Evolutionary conservation across 805 yeast genomes (phyloP).

Genomic region (Grigorovia transvaalensis): DNA sequence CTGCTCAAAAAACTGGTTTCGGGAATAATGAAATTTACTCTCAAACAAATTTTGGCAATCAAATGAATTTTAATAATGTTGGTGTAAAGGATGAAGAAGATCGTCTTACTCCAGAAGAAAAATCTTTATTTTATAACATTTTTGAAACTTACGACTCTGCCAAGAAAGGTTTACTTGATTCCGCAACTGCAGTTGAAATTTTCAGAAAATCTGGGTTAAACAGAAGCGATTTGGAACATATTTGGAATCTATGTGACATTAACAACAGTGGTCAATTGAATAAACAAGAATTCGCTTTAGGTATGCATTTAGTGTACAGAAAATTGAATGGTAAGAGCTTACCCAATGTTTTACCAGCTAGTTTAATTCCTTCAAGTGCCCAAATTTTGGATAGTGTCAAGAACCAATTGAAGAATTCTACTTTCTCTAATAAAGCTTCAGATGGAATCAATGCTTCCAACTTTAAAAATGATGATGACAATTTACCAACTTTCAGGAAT

Average conservation of each 20-base stretch:
- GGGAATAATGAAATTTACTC: slow-evolving; percentile 33
- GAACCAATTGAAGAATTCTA: slow-evolving; percentile 30
- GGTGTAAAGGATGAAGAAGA: slow-evolving; percentile 35
- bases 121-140: slow-evolving; percentile 73
- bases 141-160: slow-evolving; percentile 78
- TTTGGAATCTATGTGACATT: slow-evolving; percentile 84
- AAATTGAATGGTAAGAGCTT: slow-evolving; percentile 80
- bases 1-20: slow-evolving; percentile 37
- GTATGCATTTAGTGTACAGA: slow-evolving; percentile 93
- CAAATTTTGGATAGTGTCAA: slow-evolving; percentile 67
- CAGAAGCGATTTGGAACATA: slow-evolving; percentile 75
- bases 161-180: slow-evolving; percentile 61
- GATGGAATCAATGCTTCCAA: slow-evolving; percentile 31
- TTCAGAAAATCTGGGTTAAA: slow-evolving; percentile 86
- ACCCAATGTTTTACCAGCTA: slow-evolving; percentile 77
- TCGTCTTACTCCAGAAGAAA: slow-evolving; percentile 80
- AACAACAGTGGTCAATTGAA: slow-evolving; percentile 75
- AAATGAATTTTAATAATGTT: slow-evolving; percentile 29
- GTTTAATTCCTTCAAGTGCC: slow-evolving; percentile 78
- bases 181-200: slow-evolving; percentile 72
- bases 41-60: slow-evolving; percentile 28
- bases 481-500: slow-evolving; percentile 61
- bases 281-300: slow-evolving; percentile 87
- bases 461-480: slow-evolving; percentile 67
- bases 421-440: slow-evolving; percentile 6